Evolutionary conservation across 257 asterid species (phyloP), one percentile per base, ranked within the genome.

Genomic region (Solanum stenotomum): DNA sequence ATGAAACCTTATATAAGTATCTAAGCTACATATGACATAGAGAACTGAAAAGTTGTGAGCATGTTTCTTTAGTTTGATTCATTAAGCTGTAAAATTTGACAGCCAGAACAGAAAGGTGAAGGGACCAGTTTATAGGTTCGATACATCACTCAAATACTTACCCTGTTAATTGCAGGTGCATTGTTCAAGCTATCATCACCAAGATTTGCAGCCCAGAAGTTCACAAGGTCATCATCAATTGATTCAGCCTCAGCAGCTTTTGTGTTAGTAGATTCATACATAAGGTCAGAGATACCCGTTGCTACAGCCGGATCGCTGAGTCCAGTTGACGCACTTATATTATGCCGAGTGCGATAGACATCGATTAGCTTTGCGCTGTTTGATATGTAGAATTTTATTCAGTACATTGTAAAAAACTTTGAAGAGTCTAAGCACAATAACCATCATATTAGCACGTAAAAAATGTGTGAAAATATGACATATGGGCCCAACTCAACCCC

Each of bases 131-230:
- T 27, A 27, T n/a, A 81, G 25, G 67, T 81, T 31, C 4, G 35
- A 52, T 76, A 82, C 70, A 23, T 63, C 85, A 46, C 61, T 87
- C 71, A 86, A 87, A 88, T 61, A 71, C 94, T 88, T 92, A 97
- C 99, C 95, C 99, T 94, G 91, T 94, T 97, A 97, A 97, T 93
- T 85, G 99, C 99, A 85, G 99, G 99, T 84, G 98, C 99, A 85
- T 92, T 90, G 63, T 86, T 92, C 87, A 91, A 88, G 87, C 92
- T 94, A 90, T 96, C 98, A 91, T 97, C 99, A 89, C 98, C 99
- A 87, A 97, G 99, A 92, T 88, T 97, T 33, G 99, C 89, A 85
- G 99, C 99, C 99, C 99, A 97, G 89, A 95, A 96, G 90, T 97
- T 97, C 81, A 97, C 99, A 86, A 96, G 99, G 93, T 97, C 99